Evolutionary conservation across 176 grass and related monocot genomes (phyloP).

Genomic region (Areca catechu): DNA sequence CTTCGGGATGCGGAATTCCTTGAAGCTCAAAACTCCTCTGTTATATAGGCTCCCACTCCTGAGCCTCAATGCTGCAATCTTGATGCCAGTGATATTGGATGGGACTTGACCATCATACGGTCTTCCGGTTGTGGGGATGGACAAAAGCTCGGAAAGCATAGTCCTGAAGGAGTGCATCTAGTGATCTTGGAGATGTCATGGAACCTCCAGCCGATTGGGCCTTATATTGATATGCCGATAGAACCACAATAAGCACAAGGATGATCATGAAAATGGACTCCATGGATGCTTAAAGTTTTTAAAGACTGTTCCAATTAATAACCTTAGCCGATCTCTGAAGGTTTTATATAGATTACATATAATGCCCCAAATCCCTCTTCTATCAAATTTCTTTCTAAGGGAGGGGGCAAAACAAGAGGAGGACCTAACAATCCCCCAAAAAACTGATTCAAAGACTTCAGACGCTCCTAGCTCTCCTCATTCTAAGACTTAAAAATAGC

Average conservation of each 20-base stretch:
- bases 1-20: constrained; percentile 46
- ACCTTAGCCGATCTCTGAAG: too few species aligned
- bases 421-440: too few species aligned
- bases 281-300: constrained; percentile 8
- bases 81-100: constrained; percentile 50
- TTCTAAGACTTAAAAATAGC: too few species aligned
- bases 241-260: constrained; percentile 8
- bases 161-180: constrained; percentile 68
- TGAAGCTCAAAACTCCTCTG: constrained; percentile 32
- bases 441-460: too few species aligned
- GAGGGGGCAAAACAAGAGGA: too few species aligned
- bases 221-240: constrained; percentile 16
- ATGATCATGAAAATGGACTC: constrained; percentile 23
- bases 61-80: constrained; percentile 50
- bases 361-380: too few species aligned
- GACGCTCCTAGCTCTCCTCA: too few species aligned
- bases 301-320: too few species aligned
- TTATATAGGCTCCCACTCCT: constrained; percentile 67
- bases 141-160: constrained; percentile 51
- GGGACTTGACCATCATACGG: constrained; percentile 49
- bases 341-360: too few species aligned
- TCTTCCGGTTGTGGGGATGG: constrained; percentile 60
- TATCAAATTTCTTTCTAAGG: too few species aligned
- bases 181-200: constrained; percentile 9
- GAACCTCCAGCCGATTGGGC: constrained; percentile 22